Percentiles rank a stretch among this genome's conserved stretches.
phyloP scores from a whole-genome alignment of 2,329 filamentous ascomycete genomes.

The Pseudopithomyces maydicus region DNA sequence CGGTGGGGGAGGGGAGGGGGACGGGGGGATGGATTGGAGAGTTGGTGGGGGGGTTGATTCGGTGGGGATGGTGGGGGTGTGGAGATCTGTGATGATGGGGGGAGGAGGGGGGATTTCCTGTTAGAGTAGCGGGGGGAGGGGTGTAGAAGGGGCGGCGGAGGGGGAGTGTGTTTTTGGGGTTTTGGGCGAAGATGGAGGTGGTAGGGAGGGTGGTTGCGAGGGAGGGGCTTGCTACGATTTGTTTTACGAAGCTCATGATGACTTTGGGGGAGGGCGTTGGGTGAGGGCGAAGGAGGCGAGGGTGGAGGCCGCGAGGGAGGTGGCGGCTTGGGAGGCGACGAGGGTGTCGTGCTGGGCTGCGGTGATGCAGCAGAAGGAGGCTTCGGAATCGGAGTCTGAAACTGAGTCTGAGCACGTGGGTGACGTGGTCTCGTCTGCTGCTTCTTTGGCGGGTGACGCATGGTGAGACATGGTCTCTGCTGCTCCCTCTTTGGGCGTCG shows the following conservation, averaged over 20 bases:
- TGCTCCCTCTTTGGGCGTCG: too few relatives aligned
- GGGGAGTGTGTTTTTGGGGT: neutral
- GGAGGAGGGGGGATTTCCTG: neutral
- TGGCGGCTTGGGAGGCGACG: neutral
- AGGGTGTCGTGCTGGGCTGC: neutral
- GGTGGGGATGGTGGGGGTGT: too few relatives aligned
- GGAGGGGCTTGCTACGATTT: neutral
- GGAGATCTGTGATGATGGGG: neutral
- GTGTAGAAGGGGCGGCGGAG: neutral
- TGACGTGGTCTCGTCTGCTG: too few relatives aligned
- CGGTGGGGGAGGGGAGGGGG: too few relatives aligned
- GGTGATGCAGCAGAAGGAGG: neutral
- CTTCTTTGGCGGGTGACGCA: too few relatives aligned
- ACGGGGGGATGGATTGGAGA: too few relatives aligned
- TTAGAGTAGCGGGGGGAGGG: neutral
- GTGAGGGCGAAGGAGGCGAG: neutral
- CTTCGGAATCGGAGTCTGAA: neutral
- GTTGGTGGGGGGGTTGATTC: too few relatives aligned
- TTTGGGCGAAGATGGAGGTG: neutral
- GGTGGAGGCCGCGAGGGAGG: neutral
- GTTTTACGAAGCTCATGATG: neutral
- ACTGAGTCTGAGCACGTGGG: too few relatives aligned
- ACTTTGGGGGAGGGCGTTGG: neutral
- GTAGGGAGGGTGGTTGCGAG: neutral
- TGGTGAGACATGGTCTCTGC: too few relatives aligned